Evolutionary conservation across 2,329 filamentous ascomycete species (phyloP), one percentile per base, ranked within the genome.

Genomic region (Aspergillus fijiensis): DNA sequence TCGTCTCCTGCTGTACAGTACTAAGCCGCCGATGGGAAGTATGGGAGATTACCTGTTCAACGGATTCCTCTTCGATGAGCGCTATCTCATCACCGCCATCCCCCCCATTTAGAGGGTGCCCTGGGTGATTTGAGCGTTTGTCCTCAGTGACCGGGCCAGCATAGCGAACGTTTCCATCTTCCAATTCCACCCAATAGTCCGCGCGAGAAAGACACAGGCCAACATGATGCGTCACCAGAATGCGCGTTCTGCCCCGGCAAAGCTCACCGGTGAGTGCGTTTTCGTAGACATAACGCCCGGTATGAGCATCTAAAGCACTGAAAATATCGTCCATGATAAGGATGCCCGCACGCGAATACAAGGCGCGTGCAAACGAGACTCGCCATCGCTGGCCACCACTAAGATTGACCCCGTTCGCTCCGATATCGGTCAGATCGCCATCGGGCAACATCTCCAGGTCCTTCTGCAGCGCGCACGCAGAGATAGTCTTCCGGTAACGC

Each of bases 321-420:
- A 94, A 91, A 49, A 92, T 89, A 70, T 94, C 90, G 71, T 94
- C 91, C 63, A 93, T 79, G 25, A 94, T 80, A 7, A 94, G 79
- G 65, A 92, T 87, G 2, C 87, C 86, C 1, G 89, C 89, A 25
- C 89, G 82, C 7, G 89, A 91, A 74, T 93, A 93, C 19, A 93
- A 79, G 1, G 90, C 89, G 55, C 90, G 81, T 4, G 90, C 90
- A 65, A 94, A 85, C 1, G 89, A 89, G 49, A 93, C 83, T 56
- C 90, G 84, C 88, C 90, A 92, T 71, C 89, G 88, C 74, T 95
- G 91, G 0, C 91, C 91, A 62, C 91, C 91, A 62, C 87, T 91
- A 19, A 47, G 16, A 21, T 49, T 55, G 25, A 45, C 39, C 14
- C 39, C 39, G 62, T 92, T 92, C 5, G 89, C 88, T 10, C 91